Conservation (phyloP, 345 rosid genomes). For the Aquilaria sinensis region DNA sequence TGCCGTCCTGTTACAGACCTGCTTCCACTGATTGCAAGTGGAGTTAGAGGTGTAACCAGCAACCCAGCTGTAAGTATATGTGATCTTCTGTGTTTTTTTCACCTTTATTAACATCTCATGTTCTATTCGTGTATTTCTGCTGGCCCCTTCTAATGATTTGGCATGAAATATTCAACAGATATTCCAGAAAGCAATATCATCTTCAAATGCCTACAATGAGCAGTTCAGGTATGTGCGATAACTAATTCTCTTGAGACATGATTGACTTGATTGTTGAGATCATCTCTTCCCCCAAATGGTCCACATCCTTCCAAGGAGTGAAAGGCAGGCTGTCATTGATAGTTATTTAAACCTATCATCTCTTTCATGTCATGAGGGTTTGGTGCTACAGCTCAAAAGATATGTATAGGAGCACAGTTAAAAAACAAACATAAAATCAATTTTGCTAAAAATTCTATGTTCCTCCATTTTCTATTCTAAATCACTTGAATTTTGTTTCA, state of each 20-base stretch:
- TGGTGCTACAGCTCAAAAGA: no score
- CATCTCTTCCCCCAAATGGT: no score
- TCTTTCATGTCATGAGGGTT: no score
- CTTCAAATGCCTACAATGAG: slow-evolving; percentile 93
- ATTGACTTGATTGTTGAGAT: no score
- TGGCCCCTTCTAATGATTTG: slow-evolving; percentile 6
- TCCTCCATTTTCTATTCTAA: background rate
- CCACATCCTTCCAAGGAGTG: no score
- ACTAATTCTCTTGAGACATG: background rate
- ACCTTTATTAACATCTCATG: background rate
- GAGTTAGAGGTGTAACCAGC: slow-evolving; percentile 99
- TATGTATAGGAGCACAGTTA: background rate
- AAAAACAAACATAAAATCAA: no score
- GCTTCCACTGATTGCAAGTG: slow-evolving; percentile 75
- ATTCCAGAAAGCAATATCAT: slow-evolving; percentile 96
- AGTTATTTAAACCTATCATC: no score
- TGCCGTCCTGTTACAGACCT: slow-evolving; percentile 95
- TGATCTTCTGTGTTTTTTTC: background rate
- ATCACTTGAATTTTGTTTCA: no score
- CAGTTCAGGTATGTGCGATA: slow-evolving; percentile 64
- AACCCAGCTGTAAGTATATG: slow-evolving; percentile 77
- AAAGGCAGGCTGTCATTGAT: no score
- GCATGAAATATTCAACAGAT: slow-evolving; percentile 42
- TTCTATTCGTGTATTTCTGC: background rate
- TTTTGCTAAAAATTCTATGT: background rate